These are phyloP conservation scores for Auriscalpium microsporum DNA, from an alignment of 768 basidiomycete species.

Conservation along the genomic window DNA sequence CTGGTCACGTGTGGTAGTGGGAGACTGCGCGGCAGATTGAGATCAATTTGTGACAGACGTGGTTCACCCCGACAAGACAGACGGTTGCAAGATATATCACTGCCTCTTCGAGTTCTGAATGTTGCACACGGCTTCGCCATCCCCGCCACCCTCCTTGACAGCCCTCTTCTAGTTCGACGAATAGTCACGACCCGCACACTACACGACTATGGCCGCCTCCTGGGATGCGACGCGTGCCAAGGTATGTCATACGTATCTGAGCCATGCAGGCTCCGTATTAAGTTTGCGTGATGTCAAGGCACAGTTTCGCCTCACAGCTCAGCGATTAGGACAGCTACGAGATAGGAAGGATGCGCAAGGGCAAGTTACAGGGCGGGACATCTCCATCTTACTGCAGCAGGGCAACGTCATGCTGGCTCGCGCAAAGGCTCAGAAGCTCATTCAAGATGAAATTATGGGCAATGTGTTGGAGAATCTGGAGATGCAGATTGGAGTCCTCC, in stretches of 20 bases:
- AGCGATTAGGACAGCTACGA: constrained; percentile 61
- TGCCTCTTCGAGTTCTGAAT: not conserved
- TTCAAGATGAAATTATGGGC: constrained; percentile 51
- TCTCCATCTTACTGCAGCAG: constrained; percentile 56
- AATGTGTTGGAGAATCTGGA: constrained; percentile 60
- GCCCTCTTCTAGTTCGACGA: no score
- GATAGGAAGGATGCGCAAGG: constrained; percentile 60
- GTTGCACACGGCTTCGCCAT: no score
- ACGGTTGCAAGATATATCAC: not conserved
- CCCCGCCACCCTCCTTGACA: no score
- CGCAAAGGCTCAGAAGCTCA: constrained; percentile 60
- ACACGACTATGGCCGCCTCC: constrained; percentile 11
- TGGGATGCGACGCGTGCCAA: constrained; percentile 27
- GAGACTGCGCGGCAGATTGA: not conserved
- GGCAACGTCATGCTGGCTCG: constrained; percentile 56
- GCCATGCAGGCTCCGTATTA: not conserved
- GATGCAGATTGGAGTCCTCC: constrained; percentile 54
- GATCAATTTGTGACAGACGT: not conserved
- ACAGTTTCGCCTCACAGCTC: constrained; percentile 54
- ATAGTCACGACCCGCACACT: not conserved
- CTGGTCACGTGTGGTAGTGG: no score
- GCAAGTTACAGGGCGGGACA: constrained; percentile 55
- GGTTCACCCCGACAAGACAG: not conserved
- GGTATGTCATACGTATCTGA: constrained; percentile 14
- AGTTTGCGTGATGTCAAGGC: constrained; percentile 30